Evolutionary conservation across 257 asterid species (phyloP).

Genomic region (Ehretia macrophylla): DNA sequence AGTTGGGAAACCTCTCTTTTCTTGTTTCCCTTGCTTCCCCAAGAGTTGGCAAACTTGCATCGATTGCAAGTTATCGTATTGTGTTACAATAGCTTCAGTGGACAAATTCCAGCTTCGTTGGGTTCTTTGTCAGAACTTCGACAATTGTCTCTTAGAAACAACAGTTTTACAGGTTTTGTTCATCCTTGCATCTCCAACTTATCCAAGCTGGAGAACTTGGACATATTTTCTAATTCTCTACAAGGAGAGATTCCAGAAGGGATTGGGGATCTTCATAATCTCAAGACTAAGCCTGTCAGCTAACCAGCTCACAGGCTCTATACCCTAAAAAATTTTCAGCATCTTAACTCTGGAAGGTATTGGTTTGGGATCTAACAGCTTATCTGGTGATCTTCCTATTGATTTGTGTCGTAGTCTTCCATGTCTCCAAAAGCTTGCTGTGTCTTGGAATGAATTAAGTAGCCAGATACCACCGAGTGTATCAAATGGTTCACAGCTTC

Average conservation of each 20-base stretch:
- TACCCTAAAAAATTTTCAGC: constrained; percentile 1
- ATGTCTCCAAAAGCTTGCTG: background rate
- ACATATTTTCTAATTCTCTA: background rate
- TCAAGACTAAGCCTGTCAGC: too few relatives aligned
- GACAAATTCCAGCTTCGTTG: constrained; percentile 18
- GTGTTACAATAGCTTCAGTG: constrained; percentile 11
- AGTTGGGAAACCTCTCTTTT: constrained; percentile 15
- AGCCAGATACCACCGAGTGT: constrained; percentile 2
- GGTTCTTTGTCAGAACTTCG: constrained; percentile 2
- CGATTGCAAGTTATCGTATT: constrained; percentile 11
- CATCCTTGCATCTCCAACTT: constrained; percentile 3
- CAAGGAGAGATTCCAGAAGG: constrained; percentile 25
- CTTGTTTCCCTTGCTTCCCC: constrained; percentile 13
- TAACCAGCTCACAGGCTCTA: too few relatives aligned
- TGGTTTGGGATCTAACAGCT: background rate
- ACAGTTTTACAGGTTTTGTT: constrained; percentile 4
- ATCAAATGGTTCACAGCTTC: background rate
- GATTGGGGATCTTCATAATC: too few relatives aligned
- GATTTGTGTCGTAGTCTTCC: background rate
- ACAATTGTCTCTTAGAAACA: background rate
- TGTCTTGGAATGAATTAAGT: background rate
- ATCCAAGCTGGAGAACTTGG: too few relatives aligned
- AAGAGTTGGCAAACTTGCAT: background rate
- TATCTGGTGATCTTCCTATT: constrained; percentile 13
- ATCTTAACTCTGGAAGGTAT: background rate